Percentiles rank a stretch among this genome's conserved stretches.
Conservation (phyloP, 1,284 basidiomycete genomes). For the Ganoderma boninense region DNA sequence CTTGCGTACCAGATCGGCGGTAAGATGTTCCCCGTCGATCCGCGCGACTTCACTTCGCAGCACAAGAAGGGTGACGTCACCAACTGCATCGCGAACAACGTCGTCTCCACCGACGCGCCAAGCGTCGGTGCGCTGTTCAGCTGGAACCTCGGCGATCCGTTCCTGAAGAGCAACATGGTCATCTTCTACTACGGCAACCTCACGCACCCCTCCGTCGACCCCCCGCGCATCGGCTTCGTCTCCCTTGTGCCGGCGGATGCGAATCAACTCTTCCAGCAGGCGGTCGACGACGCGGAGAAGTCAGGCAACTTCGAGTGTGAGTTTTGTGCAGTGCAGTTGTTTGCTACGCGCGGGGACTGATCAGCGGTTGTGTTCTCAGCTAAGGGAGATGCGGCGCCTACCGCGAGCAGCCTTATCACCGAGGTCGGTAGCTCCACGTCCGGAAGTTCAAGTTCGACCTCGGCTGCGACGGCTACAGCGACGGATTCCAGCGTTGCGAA, state of each 20-base stretch:
- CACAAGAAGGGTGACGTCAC: conserved; percentile 46
- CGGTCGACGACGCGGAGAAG: conserved; percentile 48
- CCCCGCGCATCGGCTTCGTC: conserved; percentile 73
- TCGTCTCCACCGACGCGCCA: conserved; percentile 45
- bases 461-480: not conserved
- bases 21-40: conserved; percentile 68
- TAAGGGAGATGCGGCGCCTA: conserved; percentile 25
- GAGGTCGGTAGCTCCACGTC: conserved; percentile 12
- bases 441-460: not conserved
- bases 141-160: conserved; percentile 52
- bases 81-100: conserved; percentile 54
- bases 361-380: conserved; percentile 1
- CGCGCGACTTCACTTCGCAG: conserved; percentile 65
- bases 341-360: not conserved
- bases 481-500: not conserved
- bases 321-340: not conserved
- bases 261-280: conserved; percentile 46
- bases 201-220: conserved; percentile 66
- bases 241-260: conserved; percentile 71
- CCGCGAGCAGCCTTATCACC: conserved; percentile 24
- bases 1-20: conserved; percentile 71
- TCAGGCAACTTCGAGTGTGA: conserved; percentile 46
- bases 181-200: conserved; percentile 75
- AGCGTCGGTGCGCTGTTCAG: conserved; percentile 26
- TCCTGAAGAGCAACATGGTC: conserved; percentile 50